Percentiles rank a stretch among this genome's conserved stretches.
Conservation (phyloP, 1,139 yeast genomes). For the Candida sp. region DNA sequence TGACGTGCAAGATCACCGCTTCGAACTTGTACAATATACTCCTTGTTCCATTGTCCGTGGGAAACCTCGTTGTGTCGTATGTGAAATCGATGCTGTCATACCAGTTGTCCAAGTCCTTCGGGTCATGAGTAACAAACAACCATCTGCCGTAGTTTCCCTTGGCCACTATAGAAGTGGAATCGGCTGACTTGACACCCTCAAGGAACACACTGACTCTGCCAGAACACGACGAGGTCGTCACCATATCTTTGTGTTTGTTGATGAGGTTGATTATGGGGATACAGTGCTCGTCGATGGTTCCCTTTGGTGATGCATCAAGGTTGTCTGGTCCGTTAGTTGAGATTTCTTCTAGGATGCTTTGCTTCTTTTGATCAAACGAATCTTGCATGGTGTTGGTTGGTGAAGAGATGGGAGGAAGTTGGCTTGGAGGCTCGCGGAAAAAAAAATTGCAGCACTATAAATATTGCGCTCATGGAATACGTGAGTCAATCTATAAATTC, state of each 20-base stretch:
- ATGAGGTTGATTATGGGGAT: conserved; percentile 72
- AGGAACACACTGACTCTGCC: conserved; percentile 84
- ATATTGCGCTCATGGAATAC: not conserved
- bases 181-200: conserved; percentile 56
- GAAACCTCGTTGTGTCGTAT: conserved; percentile 15
- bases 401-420: not conserved
- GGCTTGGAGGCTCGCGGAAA: not conserved
- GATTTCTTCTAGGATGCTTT: conserved; percentile 59
- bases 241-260: conserved; percentile 67
- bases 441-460: not conserved
- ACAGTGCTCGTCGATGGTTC: conserved; percentile 74
- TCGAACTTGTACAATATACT: conserved; percentile 78
- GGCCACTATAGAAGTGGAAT: conserved; percentile 64
- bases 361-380: conserved; percentile 74
- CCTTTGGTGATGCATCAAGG: conserved; percentile 84
- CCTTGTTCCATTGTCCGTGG: conserved; percentile 35
- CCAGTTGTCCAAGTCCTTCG: conserved; percentile 56
- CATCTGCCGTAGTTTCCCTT: conserved; percentile 87
- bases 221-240: conserved; percentile 88
- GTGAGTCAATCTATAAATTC: not conserved
- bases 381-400: conserved; percentile 33
- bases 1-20: conserved; percentile 83
- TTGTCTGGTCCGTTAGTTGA: conserved; percentile 40
- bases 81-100: conserved; percentile 34
- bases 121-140: conserved; percentile 82